Conservation (phyloP, 805 yeast genomes). For the Spathaspora girioi region DNA sequence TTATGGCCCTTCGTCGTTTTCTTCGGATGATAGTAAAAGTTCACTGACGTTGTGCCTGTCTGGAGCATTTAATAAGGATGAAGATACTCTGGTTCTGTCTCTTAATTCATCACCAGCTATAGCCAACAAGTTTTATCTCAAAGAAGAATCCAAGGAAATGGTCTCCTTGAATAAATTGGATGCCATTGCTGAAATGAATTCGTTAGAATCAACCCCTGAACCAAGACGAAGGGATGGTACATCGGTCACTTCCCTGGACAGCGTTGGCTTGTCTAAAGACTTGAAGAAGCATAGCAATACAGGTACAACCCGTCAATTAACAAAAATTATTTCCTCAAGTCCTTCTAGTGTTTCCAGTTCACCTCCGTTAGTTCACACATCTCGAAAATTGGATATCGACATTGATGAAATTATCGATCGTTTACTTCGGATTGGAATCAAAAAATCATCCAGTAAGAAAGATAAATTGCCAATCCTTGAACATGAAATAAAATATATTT, state of each 20-base stretch:
- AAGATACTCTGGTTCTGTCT: slow-evolving; percentile 35
- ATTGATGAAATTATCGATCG: slow-evolving; percentile 63
- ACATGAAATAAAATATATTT: slow-evolving; percentile 53
- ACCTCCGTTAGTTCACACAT: slow-evolving; percentile 10
- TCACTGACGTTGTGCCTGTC: slow-evolving; percentile 13
- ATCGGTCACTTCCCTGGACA: not conserved
- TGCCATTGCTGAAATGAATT: slow-evolving; percentile 28
- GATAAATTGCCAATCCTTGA: slow-evolving; percentile 49
- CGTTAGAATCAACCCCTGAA: slow-evolving; percentile 24
- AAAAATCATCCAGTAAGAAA: slow-evolving; percentile 21
- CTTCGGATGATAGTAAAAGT: not conserved
- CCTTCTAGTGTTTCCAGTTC: slow-evolving; percentile 11
- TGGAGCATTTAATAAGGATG: slow-evolving; percentile 22
- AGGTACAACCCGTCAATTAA: not conserved
- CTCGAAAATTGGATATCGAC: slow-evolving; percentile 34
- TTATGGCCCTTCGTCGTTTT: slow-evolving; percentile 1
- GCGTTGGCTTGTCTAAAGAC: slow-evolving; percentile 4
- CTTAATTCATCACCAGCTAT: slow-evolving; percentile 20
- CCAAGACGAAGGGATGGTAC: slow-evolving; percentile 4
- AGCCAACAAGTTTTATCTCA: slow-evolving; percentile 3
- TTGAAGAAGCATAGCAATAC: slow-evolving; percentile 5
- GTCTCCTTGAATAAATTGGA: slow-evolving; percentile 15
- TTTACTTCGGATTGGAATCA: slow-evolving; percentile 47
- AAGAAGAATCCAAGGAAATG: slow-evolving; percentile 5
- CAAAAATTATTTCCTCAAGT: slow-evolving; percentile 10